Evolutionary conservation across 768 basidiomycete genomes (phyloP), one percentile per base, ranked within the genome.

Genomic region (Boletus coccyginus): DNA sequence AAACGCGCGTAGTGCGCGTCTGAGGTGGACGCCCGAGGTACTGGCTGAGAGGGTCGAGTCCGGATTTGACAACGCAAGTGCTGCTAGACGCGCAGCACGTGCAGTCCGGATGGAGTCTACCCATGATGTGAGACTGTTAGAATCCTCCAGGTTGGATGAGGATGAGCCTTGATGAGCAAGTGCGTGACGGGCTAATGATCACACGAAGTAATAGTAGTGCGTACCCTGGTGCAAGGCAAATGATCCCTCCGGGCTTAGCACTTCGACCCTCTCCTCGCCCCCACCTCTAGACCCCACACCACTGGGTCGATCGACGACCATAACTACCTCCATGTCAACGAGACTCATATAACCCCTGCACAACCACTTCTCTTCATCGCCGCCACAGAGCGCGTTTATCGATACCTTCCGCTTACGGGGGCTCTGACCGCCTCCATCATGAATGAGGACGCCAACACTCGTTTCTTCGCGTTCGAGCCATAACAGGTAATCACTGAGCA

Each of bases 1-100:
- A 3, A 92, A 85, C 1, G 91, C 91, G 63, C 88, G 87, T 12
- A 94, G 70, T 0, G 82, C 82, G 5, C 84, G 82, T 39, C 91
- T 81, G 16, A 93, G 76, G 64, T 93, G 91, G 38, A 85, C 80
- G 1, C 84, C 91, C 0, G 88, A 88, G 2, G 85, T 71, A 0
- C 90, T 92, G 0, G 88, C 87, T 0, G 90, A 90, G 27, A 93
- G 77, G 0, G 91, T 93, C 9, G 90, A 90, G 67, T 92, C 84
- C 6, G 90, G 88, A 62, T 88, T 81, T 33, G 82, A 88, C 53
- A 83, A 71, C 58, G 87, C 88, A 31, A 92, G 75, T 0, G 86
- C 83, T 21, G 80, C 75, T n/a, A 93, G 78, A n/a, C 86, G 74
- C 41, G 86, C 78, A 3, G 81, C 75, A 66, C 92, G 92, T 39